Conservation (phyloP, 495 filamentous ascomycete species). For the Neurospora hispaniola region DNA sequence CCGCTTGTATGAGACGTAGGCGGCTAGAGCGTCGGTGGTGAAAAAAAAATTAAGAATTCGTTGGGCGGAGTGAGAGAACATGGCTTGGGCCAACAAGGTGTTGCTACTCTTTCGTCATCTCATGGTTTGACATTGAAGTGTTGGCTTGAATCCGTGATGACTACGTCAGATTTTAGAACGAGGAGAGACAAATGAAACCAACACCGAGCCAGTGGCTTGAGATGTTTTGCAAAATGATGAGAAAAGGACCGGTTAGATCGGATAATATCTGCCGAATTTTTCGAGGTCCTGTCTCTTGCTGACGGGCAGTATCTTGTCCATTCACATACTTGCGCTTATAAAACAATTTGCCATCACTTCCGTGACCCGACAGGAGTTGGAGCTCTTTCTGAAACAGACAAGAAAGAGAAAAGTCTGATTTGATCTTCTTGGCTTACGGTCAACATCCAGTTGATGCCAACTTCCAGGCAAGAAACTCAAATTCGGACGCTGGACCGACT, state of each 20-base stretch:
- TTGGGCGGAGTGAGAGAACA: neutral
- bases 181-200: neutral
- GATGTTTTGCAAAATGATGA: neutral
- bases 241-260: neutral
- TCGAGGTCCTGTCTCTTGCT: neutral
- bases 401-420: neutral
- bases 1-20: neutral
- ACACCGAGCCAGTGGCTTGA: neutral
- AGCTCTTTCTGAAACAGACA: neutral
- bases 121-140: neutral
- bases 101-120: neutral
- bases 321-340: neutral
- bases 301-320: neutral
- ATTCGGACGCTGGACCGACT: neutral
- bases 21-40: neutral
- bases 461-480: neutral
- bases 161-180: neutral
- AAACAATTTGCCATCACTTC: neutral
- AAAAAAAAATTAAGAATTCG: neutral
- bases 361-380: neutral
- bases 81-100: neutral
- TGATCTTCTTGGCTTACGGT: neutral
- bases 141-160: neutral
- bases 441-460: neutral
- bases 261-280: neutral